Conservation (phyloP, 257 asterid genomes). For the Solanum chmielewskii region DNA sequence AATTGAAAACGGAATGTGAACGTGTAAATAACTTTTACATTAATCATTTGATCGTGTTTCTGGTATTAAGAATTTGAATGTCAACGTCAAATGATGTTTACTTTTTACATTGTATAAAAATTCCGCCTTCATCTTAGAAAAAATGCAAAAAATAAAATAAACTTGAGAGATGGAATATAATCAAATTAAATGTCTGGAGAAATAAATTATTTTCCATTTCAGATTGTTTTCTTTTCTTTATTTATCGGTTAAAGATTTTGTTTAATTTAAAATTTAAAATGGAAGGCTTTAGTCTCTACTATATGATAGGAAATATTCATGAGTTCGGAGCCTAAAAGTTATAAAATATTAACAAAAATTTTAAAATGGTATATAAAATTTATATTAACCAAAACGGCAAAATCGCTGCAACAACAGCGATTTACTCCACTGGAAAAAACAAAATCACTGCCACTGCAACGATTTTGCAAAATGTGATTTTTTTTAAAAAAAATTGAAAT, state of each 20-base stretch:
- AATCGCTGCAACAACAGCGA: too few relatives aligned
- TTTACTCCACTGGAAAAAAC: too few relatives aligned
- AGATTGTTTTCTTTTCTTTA: not conserved
- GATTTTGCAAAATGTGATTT: too few relatives aligned
- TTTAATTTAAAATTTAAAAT: not conserved
- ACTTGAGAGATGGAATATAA: not conserved
- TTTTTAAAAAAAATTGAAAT: too few relatives aligned
- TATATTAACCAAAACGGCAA: too few relatives aligned
- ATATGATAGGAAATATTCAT: not conserved
- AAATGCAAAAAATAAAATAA: not conserved
- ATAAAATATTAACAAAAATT: too few relatives aligned
- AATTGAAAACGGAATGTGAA: not conserved
- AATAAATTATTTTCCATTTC: not conserved
- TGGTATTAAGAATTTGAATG: not conserved
- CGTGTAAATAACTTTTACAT: not conserved
- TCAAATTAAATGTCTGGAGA: not conserved
- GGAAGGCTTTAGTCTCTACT: not conserved
- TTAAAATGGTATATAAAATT: too few relatives aligned
- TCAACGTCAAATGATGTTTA: not conserved
- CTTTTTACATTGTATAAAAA: not conserved
- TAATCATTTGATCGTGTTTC: not conserved
- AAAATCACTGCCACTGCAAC: too few relatives aligned
- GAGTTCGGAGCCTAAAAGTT: too few relatives aligned
- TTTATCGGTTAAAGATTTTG: not conserved
- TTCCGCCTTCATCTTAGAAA: not conserved